Evolutionary conservation across 441 rosid genomes (phyloP), one percentile per base, ranked within the genome.

Genomic region (Viola pubescens): DNA sequence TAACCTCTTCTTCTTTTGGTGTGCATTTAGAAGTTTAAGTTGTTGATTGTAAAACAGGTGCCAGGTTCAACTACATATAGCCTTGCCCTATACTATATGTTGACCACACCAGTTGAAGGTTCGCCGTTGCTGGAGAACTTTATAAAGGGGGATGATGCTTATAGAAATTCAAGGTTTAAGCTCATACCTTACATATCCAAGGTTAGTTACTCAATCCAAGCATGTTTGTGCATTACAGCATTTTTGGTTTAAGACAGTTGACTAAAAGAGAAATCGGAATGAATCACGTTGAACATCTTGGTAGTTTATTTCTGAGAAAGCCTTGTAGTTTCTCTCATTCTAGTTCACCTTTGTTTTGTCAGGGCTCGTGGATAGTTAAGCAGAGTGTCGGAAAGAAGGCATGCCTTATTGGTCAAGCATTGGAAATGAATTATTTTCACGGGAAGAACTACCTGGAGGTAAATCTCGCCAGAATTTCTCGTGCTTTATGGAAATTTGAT

Each of bases 321-420:
- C 34, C 40, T 42, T 50, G 13, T 48, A 37, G 10, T 37, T 40
- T 14, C 26, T 51, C 48, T 68, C 7, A 11, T 59, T 6, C 53
- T 6, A 59, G 39, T 58, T 52, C 7, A 49, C 60, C 6, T 68
- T 45, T 58, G n/a, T 57, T 74, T 74, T 61, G 63, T 63, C 80
- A 91, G 98, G 98, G 98, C 49, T 89, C 98, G 4, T 91, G 98
- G 98, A 85, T 89, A 75, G 98, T 92, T 46, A 92, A 87, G 78
- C 97, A 89, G 70, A 92, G 98, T 68, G 97, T 92, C 5, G 98
- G 98, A 62, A 92, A 89, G 77, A 92, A 89, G 78, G 95, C 97
- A 41, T 92, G 98, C 77, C 78, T 89, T 69, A 68, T 87, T 70
- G 98, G 97, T 63, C 98, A 92, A 72, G 98, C 98, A 8, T 86